A percentile compares a stretch with the other conserved stretches of the same genome.
These are phyloP conservation scores for Fraxinus latifolia DNA, from an alignment of 305 asterid genomes.

Conservation along the genomic window DNA sequence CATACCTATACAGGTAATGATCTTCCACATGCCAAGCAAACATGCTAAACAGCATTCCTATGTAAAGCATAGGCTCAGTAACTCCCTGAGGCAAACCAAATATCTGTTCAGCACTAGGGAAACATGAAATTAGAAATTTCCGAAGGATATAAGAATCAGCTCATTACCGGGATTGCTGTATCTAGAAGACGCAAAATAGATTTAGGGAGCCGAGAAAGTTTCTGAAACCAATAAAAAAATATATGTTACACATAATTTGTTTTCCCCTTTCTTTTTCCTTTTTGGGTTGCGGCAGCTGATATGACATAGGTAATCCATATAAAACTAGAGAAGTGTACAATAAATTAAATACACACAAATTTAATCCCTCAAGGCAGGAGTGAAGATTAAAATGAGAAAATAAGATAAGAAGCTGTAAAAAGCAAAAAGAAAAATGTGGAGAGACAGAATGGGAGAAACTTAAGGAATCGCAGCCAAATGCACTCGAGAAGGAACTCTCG, in stretches of 20 bases:
- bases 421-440: constrained; percentile 4
- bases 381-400: background rate
- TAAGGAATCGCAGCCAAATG: constrained; percentile 1
- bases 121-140: background rate
- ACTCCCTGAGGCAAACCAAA: constrained; percentile 34
- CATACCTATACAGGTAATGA: constrained; percentile 93
- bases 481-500: constrained; percentile 6
- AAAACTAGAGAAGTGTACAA: background rate
- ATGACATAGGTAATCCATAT: background rate
- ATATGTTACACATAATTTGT: background rate
- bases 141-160: constrained; percentile 19
- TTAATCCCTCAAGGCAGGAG: background rate
- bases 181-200: constrained; percentile 85
- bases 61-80: constrained; percentile 56
- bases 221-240: constrained; percentile 47
- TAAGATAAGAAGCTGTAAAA: background rate
- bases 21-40: constrained; percentile 99
- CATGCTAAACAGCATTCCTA: constrained; percentile 62
- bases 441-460: background rate
- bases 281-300: background rate
- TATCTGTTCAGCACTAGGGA: background rate
- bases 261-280: background rate
- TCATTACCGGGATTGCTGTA: constrained; percentile 72
- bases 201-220: constrained; percentile 74
- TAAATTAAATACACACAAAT: background rate